Base-by-base conservation (phyloP, 2,329 filamentous ascomycete species). In the Phaeosphaeria sp. region DNA sequence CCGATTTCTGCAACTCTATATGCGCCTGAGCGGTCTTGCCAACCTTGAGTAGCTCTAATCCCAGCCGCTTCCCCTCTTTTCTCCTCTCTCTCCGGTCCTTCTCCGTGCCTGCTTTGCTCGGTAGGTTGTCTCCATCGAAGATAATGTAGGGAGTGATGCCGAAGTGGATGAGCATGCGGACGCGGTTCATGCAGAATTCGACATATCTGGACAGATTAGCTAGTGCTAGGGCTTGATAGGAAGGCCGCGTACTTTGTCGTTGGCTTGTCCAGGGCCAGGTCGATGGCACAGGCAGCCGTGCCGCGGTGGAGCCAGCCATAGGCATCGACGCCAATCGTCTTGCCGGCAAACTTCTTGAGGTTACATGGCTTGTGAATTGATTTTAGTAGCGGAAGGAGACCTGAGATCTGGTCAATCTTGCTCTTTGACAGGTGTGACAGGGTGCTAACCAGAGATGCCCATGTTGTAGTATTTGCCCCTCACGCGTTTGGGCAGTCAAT, bases 231-330 rank as follows among this genome's bases (percentile, higher is more conserved):
- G 0, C 11, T 18, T 21, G 4, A 33, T 39, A 15, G 15, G 25
- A 17, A 30, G 25, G 21, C n/a, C 79, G 43, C 86, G 74, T 83
- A 96, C 91, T 92, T 96, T 53, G 87, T 89, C 0, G 93, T 98
- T 15, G 92, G 93, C 75, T 92, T 95, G 69, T 87, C 92, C 69
- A 94, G 86, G 36, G 93, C 95, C 61, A 99, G 85, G 71, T 98
- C 95, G 70, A 95, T 87, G 62, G 94, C 92, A 81, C 94, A 98
- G 49, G 91, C 87, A 64, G 96, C 89, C 47, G 93, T 93, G 53
- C 93, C 96, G 66, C 95, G 90, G 78, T 99, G 95, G 54, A 99
- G 88, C 95, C 96, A 99, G 75, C 94, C 95, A 83, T 99, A 99
- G 56, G 91, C 94, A 77, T 99, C 95, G 36, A 99, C 89, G n/a